Conservation (phyloP, 1,284 basidiomycete genomes). For the Ganoderma multipileum region DNA sequence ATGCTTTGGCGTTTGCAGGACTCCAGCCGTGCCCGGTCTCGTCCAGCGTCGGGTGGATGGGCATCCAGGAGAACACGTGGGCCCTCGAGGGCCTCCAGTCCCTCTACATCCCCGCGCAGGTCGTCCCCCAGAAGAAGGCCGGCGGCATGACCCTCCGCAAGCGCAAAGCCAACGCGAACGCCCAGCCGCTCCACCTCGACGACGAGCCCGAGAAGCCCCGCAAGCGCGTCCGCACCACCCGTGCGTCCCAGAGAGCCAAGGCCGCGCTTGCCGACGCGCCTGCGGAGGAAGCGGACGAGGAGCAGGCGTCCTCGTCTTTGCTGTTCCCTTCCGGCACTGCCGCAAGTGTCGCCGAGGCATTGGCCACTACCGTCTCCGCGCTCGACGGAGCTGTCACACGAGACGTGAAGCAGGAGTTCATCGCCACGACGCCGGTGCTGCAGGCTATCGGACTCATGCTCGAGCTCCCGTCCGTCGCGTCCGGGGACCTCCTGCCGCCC, state of each 20-base stretch:
- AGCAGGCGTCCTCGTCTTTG: constrained; percentile 9
- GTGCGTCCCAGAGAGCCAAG: constrained; percentile 21
- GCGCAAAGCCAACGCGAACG: constrained; percentile 26
- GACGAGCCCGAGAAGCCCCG: constrained; percentile 21
- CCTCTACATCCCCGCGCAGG: constrained; percentile 21
- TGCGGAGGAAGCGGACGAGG: constrained; percentile 7
- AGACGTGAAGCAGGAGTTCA: constrained; percentile 29
- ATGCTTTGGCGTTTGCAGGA: constrained; percentile 15
- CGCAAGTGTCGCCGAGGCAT: background rate
- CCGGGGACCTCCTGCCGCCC: background rate
- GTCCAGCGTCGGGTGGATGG: constrained; percentile 34
- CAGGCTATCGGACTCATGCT: constrained; percentile 26
- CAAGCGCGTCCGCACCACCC: constrained; percentile 28
- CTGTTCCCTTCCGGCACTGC: constrained; percentile 8
- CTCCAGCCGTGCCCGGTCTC: constrained; percentile 34
- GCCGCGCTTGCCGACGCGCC: constrained; percentile 5
- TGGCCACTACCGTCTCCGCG: constrained; percentile 1
- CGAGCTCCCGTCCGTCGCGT: constrained; percentile 17
- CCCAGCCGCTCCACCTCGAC: background rate
- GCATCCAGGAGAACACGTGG: constrained; percentile 31
- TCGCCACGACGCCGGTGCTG: constrained; percentile 18
- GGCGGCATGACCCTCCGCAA: constrained; percentile 35
- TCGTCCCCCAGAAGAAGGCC: constrained; percentile 20
- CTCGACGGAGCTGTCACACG: constrained; percentile 14
- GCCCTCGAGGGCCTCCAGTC: constrained; percentile 29